phyloP scores from a whole-genome alignment of 176 grass and related monocot species.

The Hordeum vulgare region DNA sequence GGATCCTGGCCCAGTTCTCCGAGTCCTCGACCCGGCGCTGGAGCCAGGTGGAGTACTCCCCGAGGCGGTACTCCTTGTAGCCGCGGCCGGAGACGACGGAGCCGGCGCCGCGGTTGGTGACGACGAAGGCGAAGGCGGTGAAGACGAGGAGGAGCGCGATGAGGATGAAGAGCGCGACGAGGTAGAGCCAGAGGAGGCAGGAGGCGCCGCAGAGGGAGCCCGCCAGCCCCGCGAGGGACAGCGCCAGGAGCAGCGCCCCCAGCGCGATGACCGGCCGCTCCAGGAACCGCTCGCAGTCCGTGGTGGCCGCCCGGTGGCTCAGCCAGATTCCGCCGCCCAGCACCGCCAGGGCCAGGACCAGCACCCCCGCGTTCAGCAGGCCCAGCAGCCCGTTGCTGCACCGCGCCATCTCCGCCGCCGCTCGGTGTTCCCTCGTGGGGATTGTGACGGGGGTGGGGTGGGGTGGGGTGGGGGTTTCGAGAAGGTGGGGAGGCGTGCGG shows the following conservation, averaged over 20 bases:
- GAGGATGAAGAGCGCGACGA: slow-evolving; percentile 80
- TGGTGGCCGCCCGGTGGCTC: slow-evolving; percentile 50
- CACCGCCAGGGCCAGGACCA: slow-evolving; percentile 47
- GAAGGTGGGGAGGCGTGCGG: neutral
- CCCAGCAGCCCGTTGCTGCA: slow-evolving; percentile 76
- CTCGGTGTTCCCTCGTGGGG: neutral
- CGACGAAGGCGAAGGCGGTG: slow-evolving; percentile 78
- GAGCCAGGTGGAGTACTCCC: slow-evolving; percentile 85
- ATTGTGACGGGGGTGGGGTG: too few relatives aligned
- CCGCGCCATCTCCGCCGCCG: slow-evolving; percentile 37
- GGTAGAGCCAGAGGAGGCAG: slow-evolving; percentile 90
- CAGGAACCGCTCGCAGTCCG: slow-evolving; percentile 83
- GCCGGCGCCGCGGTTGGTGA: slow-evolving; percentile 71
- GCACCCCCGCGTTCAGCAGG: slow-evolving; percentile 49
- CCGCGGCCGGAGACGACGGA: slow-evolving; percentile 50
- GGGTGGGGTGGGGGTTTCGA: neutral
- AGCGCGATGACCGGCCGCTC: slow-evolving; percentile 57
- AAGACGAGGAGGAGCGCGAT: slow-evolving; percentile 64
- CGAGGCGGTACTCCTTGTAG: slow-evolving; percentile 83
- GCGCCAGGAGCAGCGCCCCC: slow-evolving; percentile 49
- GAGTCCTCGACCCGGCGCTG: slow-evolving; percentile 58
- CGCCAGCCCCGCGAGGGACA: slow-evolving; percentile 61
- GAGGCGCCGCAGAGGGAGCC: slow-evolving; percentile 61
- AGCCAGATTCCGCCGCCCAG: slow-evolving; percentile 76
- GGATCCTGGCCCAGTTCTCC: slow-evolving; percentile 67